Evolutionary conservation across 78 protist species (phyloP).

Genomic region (Planoprotostelium fungivorum): DNA sequence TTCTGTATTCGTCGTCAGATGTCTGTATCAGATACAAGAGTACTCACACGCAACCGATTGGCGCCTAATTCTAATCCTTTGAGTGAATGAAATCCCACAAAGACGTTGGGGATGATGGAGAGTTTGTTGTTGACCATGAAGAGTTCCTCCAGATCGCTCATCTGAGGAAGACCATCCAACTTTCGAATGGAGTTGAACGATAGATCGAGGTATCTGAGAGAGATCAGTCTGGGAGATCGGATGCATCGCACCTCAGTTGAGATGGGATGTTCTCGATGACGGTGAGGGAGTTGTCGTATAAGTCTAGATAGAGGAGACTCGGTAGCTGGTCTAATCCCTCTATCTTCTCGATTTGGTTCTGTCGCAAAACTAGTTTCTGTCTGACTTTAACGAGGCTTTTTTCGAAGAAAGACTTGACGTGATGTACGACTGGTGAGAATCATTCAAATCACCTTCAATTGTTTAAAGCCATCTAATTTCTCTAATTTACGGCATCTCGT

Average conservation of each 20-base stretch:
- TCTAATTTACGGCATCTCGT: background rate
- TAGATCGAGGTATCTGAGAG: conserved; percentile 25
- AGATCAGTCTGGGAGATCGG: background rate
- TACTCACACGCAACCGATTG: conserved; percentile 36
- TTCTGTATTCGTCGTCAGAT: background rate
- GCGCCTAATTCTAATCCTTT: conserved; percentile 42
- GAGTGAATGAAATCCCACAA: background rate
- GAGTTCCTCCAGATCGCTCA: conserved; percentile 16
- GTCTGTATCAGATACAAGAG: background rate
- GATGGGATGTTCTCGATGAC: conserved; percentile 25
- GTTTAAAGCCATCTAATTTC: background rate
- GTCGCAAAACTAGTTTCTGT: conserved; percentile 51
- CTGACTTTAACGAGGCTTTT: background rate
- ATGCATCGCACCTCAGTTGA: background rate
- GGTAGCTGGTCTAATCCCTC: conserved; percentile 25
- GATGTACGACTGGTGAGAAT: background rate
- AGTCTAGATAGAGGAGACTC: conserved; percentile 13
- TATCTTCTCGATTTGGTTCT: conserved; percentile 30
- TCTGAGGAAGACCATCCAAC: conserved; percentile 15
- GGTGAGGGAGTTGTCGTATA: conserved; percentile 34
- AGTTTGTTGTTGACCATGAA: background rate
- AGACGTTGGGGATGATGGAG: background rate
- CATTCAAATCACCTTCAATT: background rate
- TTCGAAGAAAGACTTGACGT: too few relatives aligned
- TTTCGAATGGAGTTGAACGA: conserved; percentile 51